These are phyloP conservation scores for Fusarium albosuccineum DNA, from an alignment of 2,329 filamentous ascomycete species.

Conservation along the genomic window DNA sequence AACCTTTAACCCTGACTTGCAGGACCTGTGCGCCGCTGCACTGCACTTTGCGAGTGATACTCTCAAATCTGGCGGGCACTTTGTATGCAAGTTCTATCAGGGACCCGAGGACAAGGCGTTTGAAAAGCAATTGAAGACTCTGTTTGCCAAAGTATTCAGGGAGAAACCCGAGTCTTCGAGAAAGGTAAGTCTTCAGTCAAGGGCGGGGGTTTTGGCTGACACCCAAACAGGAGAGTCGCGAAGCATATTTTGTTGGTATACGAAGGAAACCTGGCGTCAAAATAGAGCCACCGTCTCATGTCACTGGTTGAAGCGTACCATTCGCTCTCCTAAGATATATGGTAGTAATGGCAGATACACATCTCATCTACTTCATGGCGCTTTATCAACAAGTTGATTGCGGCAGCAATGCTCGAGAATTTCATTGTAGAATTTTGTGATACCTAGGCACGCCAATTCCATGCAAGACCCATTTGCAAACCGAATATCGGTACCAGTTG, in stretches of 20 bases:
- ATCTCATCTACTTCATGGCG: too few relatives aligned
- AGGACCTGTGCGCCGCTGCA: conserved; percentile 93
- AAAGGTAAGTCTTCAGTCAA: conserved; percentile 65
- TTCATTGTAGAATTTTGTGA: conserved; percentile 56
- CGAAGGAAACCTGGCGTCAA: conserved; percentile 68
- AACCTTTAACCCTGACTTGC: neutral
- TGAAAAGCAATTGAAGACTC: conserved; percentile 77
- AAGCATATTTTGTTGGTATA: conserved; percentile 87
- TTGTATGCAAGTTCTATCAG: conserved; percentile 98
- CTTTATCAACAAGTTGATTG: conserved; percentile 1
- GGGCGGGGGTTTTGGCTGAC: conserved; percentile 8
- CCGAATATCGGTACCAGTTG: conserved; percentile 48
- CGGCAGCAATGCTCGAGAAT: conserved; percentile 47
- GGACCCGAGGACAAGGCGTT: conserved; percentile 86
- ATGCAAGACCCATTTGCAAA: conserved; percentile 55
- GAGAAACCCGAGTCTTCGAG: conserved; percentile 95
- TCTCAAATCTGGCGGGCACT: conserved; percentile 84
- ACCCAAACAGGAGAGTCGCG: conserved; percentile 65
- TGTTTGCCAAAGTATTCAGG: conserved; percentile 85
- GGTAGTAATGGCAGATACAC: neutral
- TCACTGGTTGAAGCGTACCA: conserved; percentile 1
- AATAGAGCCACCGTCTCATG: conserved; percentile 24
- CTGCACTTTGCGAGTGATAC: conserved; percentile 88
- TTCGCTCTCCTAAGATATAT: neutral
- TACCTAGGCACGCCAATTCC: conserved; percentile 63